Percentiles rank a stretch among this genome's conserved stretches.
Conservation (phyloP, 768 basidiomycete genomes). For the Hypsizygus marmoreus region DNA sequence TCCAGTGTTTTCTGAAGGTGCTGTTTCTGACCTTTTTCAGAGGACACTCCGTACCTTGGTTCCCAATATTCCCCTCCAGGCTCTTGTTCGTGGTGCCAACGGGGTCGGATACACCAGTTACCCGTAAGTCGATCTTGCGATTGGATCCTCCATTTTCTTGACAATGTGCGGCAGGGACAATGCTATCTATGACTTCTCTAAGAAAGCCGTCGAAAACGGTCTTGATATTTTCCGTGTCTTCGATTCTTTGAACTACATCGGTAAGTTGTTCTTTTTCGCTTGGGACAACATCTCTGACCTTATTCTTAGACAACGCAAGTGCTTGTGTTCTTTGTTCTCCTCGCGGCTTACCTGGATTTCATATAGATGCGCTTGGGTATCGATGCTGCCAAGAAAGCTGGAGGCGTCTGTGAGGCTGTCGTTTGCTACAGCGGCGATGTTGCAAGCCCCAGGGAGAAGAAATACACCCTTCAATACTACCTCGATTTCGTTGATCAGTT, state of each 20-base stretch:
- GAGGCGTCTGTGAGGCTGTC: conserved; percentile 96
- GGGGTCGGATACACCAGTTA: conserved; percentile 99
- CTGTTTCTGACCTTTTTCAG: conserved; percentile 42
- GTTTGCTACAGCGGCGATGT: conserved; percentile 99
- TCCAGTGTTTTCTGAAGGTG: background rate
- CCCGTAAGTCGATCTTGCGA: conserved; percentile 58
- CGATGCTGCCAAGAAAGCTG: conserved; percentile 99
- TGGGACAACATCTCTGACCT: conserved; percentile 3
- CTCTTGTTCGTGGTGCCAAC: conserved; percentile 97
- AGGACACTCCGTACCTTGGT: conserved; percentile 92
- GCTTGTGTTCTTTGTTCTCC: background rate
- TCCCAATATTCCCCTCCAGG: conserved; percentile 98
- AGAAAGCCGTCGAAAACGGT: conserved; percentile 99
- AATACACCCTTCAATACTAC: conserved; percentile 98
- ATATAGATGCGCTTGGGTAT: conserved; percentile 93
- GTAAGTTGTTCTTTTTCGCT: conserved; percentile 35
- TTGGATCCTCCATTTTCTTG: background rate
- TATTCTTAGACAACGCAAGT: conserved; percentile 68
- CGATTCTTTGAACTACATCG: conserved; percentile 98
- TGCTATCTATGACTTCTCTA: conserved; percentile 99
- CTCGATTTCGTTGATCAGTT: conserved; percentile 93
- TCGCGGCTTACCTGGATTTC: background rate
- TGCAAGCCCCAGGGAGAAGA: conserved; percentile 90
- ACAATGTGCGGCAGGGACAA: conserved; percentile 66
- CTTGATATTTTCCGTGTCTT: conserved; percentile 99